Percentiles rank a stretch among this genome's conserved stretches.
Conservation (phyloP, 768 basidiomycete species). For the Termitomyces sp. region DNA sequence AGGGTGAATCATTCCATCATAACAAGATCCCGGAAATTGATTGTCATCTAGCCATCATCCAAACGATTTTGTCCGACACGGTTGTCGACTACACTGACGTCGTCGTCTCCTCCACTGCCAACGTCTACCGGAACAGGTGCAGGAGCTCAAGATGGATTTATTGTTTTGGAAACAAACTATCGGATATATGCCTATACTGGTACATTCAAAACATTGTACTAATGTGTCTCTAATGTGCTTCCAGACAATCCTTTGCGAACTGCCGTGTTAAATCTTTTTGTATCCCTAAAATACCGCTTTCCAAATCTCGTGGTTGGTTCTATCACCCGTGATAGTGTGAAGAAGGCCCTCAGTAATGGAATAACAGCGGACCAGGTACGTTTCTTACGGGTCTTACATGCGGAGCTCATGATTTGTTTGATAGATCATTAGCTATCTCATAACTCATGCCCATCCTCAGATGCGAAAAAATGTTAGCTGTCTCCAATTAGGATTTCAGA, state of each 20-base stretch:
- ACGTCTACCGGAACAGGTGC: conserved; percentile 52
- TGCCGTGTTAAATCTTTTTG: conserved; percentile 91
- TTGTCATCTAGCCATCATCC: conserved; percentile 49
- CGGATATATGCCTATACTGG: conserved; percentile 97
- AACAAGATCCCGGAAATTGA: conserved; percentile 5
- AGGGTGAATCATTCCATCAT: conserved; percentile 38
- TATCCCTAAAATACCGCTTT: conserved; percentile 89
- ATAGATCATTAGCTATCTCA: conserved; percentile 93
- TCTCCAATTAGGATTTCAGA: not conserved
- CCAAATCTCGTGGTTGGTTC: conserved; percentile 96
- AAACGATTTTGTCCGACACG: conserved; percentile 91
- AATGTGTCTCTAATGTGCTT: conserved; percentile 13
- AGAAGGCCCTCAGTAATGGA: conserved; percentile 88
- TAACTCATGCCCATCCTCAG: conserved; percentile 93
- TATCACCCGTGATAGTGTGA: conserved; percentile 92
- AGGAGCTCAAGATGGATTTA: conserved; percentile 76
- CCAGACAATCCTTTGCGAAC: conserved; percentile 94
- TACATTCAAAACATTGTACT: conserved; percentile 25
- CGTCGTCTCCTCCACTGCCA: conserved; percentile 77
- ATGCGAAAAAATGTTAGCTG: conserved; percentile 86
- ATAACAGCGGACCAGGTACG: conserved; percentile 92
- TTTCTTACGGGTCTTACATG: conserved; percentile 17
- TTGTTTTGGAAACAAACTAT: conserved; percentile 97
- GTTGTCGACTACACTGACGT: conserved; percentile 90
- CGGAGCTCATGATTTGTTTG: conserved; percentile 10